phyloP scores from a whole-genome alignment of 148 eudicot genomes.

The Chenopodium suecicum region DNA sequence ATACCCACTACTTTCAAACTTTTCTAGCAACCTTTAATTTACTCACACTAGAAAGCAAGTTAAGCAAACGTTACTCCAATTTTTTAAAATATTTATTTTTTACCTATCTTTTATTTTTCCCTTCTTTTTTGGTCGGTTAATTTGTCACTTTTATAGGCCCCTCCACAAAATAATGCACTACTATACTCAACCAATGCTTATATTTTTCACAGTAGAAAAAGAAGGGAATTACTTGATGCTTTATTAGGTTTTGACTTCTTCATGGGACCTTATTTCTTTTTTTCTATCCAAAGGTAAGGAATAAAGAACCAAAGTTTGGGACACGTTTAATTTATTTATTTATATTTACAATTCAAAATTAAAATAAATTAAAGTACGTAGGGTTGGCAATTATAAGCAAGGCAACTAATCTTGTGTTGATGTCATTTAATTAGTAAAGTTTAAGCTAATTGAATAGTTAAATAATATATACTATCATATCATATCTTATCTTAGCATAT shows the following conservation, averaged over 20 bases:
- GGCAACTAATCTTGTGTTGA: slow-evolving; percentile 20
- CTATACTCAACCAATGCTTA: slow-evolving; percentile 5
- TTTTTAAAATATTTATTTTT: background rate
- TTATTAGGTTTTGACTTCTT: slow-evolving; percentile 35
- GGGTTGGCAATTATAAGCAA: slow-evolving; percentile 3
- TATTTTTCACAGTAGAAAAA: slow-evolving; percentile 15
- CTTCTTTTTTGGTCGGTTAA: slow-evolving; percentile 4
- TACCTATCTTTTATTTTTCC: background rate
- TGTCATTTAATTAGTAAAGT: slow-evolving; percentile 22
- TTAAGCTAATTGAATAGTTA: slow-evolving; percentile 15
- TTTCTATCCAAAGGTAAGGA: slow-evolving; percentile 23
- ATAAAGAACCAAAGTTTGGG: slow-evolving; percentile 25
- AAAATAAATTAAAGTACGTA: background rate
- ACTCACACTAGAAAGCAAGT: slow-evolving; percentile 1
- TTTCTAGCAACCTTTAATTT: background rate
- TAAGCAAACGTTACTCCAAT: background rate
- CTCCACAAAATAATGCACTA: slow-evolving; percentile 12
- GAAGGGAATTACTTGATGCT: slow-evolving; percentile 19
- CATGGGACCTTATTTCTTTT: slow-evolving; percentile 6
- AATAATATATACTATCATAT: background rate
- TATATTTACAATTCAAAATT: background rate
- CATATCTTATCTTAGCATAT: slow-evolving; percentile 13
- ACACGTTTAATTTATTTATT: slow-evolving; percentile 20
- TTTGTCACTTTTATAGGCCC: slow-evolving; percentile 2
- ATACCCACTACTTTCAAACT: background rate